Evolutionary conservation across 371 early-diverging fungal genomes (phyloP), one percentile per base, ranked within the genome.

Genomic region (Mucor plumbeus): DNA sequence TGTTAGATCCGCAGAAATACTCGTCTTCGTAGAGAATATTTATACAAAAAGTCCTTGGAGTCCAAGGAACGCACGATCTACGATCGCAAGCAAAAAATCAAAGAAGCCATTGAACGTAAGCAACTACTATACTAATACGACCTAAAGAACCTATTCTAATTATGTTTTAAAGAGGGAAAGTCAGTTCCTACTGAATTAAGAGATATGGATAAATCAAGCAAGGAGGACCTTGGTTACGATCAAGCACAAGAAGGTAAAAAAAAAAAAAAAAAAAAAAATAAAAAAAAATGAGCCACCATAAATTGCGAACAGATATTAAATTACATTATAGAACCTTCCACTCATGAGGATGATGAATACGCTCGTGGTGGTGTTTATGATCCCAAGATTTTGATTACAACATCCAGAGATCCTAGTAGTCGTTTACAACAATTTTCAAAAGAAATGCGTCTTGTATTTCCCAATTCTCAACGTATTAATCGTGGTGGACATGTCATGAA

Each of bases 381-480:
- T 70, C 98, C 99, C 57, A 99, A 98, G 74, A 88, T 99, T 13
- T 79, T 99, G 31, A 94, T 99, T 48, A 99, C 99, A 17, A 99
- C 99, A 11, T 98, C 98, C 15, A 88, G 99, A 65, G 97, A 97
- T 72, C 99, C 99, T 13, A 93, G 94, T 74, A 91, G 92, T 71
- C 90, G 98, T 41, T 85, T 99, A 70, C 88, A 92, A 70, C 94
- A 95, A 78, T 99, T 99, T 80, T 88, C 98, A 60, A 99, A 99
- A 75, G 98, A 99, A 84, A 93, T 99, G 91, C 89, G 96, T 39
- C 88, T 99, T 58, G 88, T 98, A 19, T 91, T 99, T 68, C 99
- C 99, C 44, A 97, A 97, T 79, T 93, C 99, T 47, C 97, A 97
- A 74, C 90, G 98, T 73, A 94, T 99, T 73, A 98, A 99, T 79